A percentile compares a stretch with the other conserved stretches of the same genome.
Conservation (phyloP, 805 yeast species). For the Kluyveromyces wickerhamii region DNA sequence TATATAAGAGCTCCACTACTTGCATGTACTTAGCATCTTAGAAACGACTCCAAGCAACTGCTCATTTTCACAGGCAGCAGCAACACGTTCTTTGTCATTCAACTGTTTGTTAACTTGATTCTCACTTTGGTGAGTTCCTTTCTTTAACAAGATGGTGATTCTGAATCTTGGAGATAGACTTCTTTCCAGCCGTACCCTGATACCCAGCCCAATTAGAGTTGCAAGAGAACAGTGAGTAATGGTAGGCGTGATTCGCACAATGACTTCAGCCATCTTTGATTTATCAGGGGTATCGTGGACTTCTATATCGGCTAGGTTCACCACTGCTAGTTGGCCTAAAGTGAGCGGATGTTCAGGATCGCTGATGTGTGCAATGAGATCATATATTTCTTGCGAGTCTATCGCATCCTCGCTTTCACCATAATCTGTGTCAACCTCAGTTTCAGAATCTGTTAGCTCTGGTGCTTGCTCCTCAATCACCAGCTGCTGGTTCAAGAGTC, state of each 20-base stretch:
- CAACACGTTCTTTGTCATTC: conserved; percentile 94
- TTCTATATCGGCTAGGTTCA: conserved; percentile 70
- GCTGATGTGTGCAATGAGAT: conserved; percentile 73
- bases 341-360: conserved; percentile 98
- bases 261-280: conserved; percentile 59
- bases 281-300: conserved; percentile 52
- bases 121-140: conserved; percentile 94
- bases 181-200: conserved; percentile 84
- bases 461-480: conserved; percentile 13
- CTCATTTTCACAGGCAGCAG: conserved; percentile 97
- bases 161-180: conserved; percentile 80
- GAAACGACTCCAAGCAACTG: conserved; percentile 85
- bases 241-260: conserved; percentile 88
- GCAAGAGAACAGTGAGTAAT: conserved; percentile 97
- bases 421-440: conserved; percentile 15
- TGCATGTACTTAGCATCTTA: conserved; percentile 83
- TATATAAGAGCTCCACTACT: no score
- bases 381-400: conserved; percentile 86
- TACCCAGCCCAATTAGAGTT: conserved; percentile 90
- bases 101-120: conserved; percentile 92
- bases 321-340: conserved; percentile 89
- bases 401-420: conserved; percentile 45
- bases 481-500: conserved; percentile 10
- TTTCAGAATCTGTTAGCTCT: conserved; percentile 19
- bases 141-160: conserved; percentile 68